These are phyloP conservation scores for Apiospora aurea DNA, from an alignment of 2,329 filamentous ascomycete genomes.

Conservation along the genomic window DNA sequence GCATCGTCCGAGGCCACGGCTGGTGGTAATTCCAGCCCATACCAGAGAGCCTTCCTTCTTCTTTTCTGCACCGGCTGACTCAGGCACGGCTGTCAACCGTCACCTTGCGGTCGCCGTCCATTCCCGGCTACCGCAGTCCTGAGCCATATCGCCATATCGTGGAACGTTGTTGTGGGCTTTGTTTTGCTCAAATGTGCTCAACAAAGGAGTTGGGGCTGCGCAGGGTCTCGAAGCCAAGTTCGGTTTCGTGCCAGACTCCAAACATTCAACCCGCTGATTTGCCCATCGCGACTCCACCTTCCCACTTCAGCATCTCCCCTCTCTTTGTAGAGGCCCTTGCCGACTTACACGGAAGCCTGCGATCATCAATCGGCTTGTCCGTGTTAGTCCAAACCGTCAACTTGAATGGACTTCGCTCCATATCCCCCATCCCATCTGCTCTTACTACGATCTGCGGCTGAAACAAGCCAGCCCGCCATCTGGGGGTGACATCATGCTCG, in stretches of 20 bases:
- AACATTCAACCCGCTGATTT: neutral
- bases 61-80: neutral
- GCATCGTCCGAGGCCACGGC: neutral
- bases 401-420: neutral
- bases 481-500: neutral
- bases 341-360: neutral
- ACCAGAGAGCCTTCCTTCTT: neutral
- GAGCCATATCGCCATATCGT: neutral
- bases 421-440: neutral
- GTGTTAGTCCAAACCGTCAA: neutral
- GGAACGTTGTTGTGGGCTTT: slow-evolving; percentile 10
- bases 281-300: neutral
- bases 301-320: neutral
- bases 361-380: neutral
- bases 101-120: neutral
- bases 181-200: slow-evolving; percentile 23
- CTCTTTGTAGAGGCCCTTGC: neutral
- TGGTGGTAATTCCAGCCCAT: neutral
- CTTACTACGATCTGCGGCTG: neutral
- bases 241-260: slow-evolving; percentile 2
- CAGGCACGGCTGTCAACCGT: neutral
- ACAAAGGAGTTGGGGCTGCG: neutral
- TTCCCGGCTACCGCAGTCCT: slow-evolving; percentile 4
- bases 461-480: neutral
- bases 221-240: slow-evolving; percentile 5